These are phyloP conservation scores for Diaporthe sp. DNA, from an alignment of 2,329 filamentous ascomycete species.

Conservation along the genomic window DNA sequence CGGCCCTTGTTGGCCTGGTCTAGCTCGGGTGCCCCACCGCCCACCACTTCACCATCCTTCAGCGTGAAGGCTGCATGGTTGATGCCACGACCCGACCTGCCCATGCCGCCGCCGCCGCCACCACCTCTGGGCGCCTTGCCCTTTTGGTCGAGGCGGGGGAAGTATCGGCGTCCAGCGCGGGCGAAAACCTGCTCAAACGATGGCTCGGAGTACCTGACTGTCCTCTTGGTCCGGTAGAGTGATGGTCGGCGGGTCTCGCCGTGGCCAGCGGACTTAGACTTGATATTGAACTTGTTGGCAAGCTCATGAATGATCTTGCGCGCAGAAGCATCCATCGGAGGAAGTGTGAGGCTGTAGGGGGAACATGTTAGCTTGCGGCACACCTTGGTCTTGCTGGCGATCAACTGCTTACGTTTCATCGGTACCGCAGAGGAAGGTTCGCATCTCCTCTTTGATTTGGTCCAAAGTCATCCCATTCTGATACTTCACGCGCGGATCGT, in stretches of 20 bases:
- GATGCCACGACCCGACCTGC: conserved; percentile 46
- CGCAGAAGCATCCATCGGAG: conserved; percentile 85
- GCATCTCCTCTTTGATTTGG: conserved; percentile 80
- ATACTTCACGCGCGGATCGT: conserved; percentile 79
- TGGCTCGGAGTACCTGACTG: conserved; percentile 70
- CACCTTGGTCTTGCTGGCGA: too few relatives aligned
- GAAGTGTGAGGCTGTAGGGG: conserved; percentile 74
- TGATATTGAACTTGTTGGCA: conserved; percentile 80
- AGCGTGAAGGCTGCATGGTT: conserved; percentile 68
- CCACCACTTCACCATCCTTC: conserved; percentile 89
- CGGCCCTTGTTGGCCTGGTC: conserved; percentile 86
- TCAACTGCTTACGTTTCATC: conserved; percentile 70
- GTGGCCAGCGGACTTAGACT: conserved; percentile 85
- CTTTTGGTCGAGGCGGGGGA: conserved; percentile 64
- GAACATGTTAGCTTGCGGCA: conserved; percentile 37
- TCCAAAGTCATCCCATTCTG: conserved; percentile 77
- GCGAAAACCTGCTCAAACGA: conserved; percentile 64
- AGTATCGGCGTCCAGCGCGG: conserved; percentile 66
- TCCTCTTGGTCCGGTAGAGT: conserved; percentile 80
- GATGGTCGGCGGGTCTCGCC: conserved; percentile 81
- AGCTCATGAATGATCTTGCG: conserved; percentile 86
- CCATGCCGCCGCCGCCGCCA: conserved; percentile 45
- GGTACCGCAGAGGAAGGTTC: conserved; percentile 75
- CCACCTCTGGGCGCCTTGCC: conserved; percentile 44
- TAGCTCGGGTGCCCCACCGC: conserved; percentile 86